Evolutionary conservation across 306 rosid genomes (phyloP).

Genomic region (Sesbania bispinosa): DNA sequence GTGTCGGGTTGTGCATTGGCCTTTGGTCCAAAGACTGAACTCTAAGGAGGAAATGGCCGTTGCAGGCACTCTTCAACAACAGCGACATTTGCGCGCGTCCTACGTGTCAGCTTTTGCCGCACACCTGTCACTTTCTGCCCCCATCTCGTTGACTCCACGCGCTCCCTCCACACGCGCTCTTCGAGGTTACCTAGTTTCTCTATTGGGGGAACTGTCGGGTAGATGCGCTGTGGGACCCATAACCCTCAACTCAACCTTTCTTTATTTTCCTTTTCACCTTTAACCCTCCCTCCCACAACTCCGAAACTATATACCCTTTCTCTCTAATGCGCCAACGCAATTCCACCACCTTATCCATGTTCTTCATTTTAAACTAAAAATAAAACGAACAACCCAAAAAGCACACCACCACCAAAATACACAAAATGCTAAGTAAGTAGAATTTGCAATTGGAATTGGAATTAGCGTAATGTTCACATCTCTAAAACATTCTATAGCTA

Average conservation of each 20-base stretch:
- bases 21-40: constrained; percentile 26
- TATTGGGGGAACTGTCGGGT: constrained; percentile 32
- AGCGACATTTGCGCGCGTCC: constrained; percentile 92
- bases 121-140: constrained; percentile 49
- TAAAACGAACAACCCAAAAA: not conserved
- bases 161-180: not conserved
- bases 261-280: not conserved
- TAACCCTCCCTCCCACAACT: not conserved
- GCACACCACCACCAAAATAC: no score
- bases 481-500: no score
- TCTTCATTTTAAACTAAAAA: no score
- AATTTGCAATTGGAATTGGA: no score
- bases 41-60: constrained; percentile 38
- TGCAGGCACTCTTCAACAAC: constrained; percentile 46
- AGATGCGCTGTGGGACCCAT: constrained; percentile 36
- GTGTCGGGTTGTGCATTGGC: constrained; percentile 34
- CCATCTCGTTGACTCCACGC: constrained; percentile 43
- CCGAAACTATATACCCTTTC: not conserved
- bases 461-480: no score
- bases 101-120: constrained; percentile 75
- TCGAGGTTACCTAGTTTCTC: constrained; percentile 28
- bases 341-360: not conserved
- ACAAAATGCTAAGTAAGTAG: no score
- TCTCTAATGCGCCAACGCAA: not conserved
- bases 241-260: not conserved